Evolutionary conservation across 1,284 basidiomycete genomes (phyloP).

Genomic region (Mrakiaceae sp.): DNA sequence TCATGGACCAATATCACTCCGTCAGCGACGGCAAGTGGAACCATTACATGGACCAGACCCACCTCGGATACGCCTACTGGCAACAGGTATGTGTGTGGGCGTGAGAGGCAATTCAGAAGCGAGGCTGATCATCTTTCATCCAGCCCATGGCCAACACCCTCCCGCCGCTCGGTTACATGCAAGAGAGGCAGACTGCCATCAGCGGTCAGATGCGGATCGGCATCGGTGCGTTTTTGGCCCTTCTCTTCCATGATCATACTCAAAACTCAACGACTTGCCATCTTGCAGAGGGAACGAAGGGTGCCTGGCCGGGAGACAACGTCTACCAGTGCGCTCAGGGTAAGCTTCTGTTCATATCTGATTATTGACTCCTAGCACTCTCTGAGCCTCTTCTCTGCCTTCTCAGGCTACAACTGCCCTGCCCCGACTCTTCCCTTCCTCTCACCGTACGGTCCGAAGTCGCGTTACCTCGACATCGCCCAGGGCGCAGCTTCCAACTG

Average conservation of each 20-base stretch:
- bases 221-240: constrained; percentile 23
- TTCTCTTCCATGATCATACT: too few relatives aligned
- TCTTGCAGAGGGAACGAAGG: constrained; percentile 43
- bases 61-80: constrained; percentile 43
- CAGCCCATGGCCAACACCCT: constrained; percentile 48
- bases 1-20: constrained; percentile 43
- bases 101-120: too few relatives aligned
- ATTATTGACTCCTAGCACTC: not conserved
- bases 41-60: constrained; percentile 47
- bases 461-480: constrained; percentile 49
- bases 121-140: too few relatives aligned
- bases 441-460: constrained; percentile 46
- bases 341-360: constrained; percentile 36
- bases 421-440: constrained; percentile 41
- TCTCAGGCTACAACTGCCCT: constrained; percentile 42
- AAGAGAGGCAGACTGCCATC: constrained; percentile 7
- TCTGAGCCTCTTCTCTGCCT: constrained; percentile 39
- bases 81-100: constrained; percentile 32
- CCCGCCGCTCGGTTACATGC: constrained; percentile 22
- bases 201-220: constrained; percentile 49
- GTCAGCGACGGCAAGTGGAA: constrained; percentile 43
- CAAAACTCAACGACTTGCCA: too few relatives aligned
- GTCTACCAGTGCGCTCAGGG: constrained; percentile 37
- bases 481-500: not conserved
- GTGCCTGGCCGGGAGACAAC: constrained; percentile 31